phyloP scores from a whole-genome alignment of 352 stramenopile species.

The Blastocystis sp. region DNA sequence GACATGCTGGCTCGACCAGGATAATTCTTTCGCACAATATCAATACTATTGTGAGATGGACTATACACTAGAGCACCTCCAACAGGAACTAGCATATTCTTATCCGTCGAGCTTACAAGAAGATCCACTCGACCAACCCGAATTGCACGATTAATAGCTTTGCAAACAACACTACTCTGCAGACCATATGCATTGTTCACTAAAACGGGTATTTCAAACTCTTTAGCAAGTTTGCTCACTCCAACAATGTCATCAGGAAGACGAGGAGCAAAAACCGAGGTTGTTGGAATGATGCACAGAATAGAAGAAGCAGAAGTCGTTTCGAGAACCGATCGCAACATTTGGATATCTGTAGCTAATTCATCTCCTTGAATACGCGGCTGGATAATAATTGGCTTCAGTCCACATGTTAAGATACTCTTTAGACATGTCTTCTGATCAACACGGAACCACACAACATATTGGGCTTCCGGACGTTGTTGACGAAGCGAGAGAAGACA shows the following conservation, averaged over 20 bases:
- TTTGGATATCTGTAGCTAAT: conserved; percentile 39
- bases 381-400: conserved; percentile 63
- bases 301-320: conserved; percentile 23
- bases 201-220: conserved; percentile 59
- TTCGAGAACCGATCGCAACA: background rate
- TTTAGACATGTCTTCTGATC: conserved; percentile 65
- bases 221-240: conserved; percentile 53
- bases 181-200: conserved; percentile 64
- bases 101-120: conserved; percentile 62
- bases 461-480: conserved; percentile 45
- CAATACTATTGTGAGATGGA: background rate
- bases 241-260: conserved; percentile 56
- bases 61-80: conserved; percentile 62
- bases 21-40: conserved; percentile 60
- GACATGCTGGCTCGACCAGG: conserved; percentile 63
- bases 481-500: conserved; percentile 44
- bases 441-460: conserved; percentile 63
- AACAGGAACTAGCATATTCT: conserved; percentile 64
- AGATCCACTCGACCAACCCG: conserved; percentile 52
- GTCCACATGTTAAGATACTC: conserved; percentile 58
- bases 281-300: conserved; percentile 63
- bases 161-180: conserved; percentile 35
- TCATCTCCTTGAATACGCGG: conserved; percentile 53
- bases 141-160: conserved; percentile 61
- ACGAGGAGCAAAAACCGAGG: conserved; percentile 62